phyloP scores from a whole-genome alignment of 116 monocot species.

The Papilionanthe hybrid region DNA sequence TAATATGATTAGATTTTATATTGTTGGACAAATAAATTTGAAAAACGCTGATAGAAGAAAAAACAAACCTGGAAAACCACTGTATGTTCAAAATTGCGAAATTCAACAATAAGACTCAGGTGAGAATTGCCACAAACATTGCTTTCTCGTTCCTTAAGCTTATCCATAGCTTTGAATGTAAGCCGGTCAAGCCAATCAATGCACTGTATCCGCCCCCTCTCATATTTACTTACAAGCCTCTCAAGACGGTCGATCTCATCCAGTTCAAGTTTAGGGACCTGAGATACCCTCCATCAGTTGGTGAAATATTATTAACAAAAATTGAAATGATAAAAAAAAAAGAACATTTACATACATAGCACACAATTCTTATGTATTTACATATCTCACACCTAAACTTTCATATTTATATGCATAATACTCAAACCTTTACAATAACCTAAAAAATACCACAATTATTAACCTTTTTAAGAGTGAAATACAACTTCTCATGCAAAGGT shows the following conservation, averaged over 20 bases:
- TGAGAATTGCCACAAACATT: constrained; percentile 54
- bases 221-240: constrained; percentile 86
- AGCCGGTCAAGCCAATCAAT: constrained; percentile 95
- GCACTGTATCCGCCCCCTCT: constrained; percentile 79
- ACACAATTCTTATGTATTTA: too few relatives aligned
- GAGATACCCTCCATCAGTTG: not conserved
- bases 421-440: too few relatives aligned
- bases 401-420: too few relatives aligned
- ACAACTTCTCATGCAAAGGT: too few relatives aligned
- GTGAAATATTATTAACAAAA: not conserved
- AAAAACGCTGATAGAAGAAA: not conserved
- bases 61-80: constrained; percentile 85
- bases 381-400: too few relatives aligned
- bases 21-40: not conserved
- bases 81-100: constrained; percentile 83
- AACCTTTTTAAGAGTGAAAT: too few relatives aligned
- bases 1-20: not conserved
- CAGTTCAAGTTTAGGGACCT: constrained; percentile 81
- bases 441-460: too few relatives aligned
- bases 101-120: constrained; percentile 76
- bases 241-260: constrained; percentile 87
- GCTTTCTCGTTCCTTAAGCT: constrained; percentile 72
- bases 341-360: too few relatives aligned
- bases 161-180: constrained; percentile 69
- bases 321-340: not conserved